A percentile compares a stretch with the other conserved stretches of the same genome.
These are phyloP conservation scores for Phytophthora ohioensis DNA, from an alignment of 352 stramenopile genomes.

Conservation along the genomic window DNA sequence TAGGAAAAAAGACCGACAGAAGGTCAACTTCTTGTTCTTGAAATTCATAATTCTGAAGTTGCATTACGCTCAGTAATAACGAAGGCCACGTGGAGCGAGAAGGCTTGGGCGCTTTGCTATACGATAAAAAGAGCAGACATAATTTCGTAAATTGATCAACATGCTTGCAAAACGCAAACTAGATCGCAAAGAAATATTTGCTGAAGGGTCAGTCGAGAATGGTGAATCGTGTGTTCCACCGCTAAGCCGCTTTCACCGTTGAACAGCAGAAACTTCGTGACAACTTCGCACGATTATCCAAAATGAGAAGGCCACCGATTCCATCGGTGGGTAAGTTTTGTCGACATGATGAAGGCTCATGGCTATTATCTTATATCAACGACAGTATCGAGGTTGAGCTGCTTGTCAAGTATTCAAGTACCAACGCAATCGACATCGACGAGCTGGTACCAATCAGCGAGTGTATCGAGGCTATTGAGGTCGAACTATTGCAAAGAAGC, in stretches of 20 bases:
- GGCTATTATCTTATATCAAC: slow-evolving; percentile 59
- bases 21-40: slow-evolving; percentile 61
- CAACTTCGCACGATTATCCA: slow-evolving; percentile 59
- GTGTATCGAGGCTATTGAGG: slow-evolving; percentile 57
- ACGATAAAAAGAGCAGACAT: slow-evolving; percentile 21
- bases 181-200: slow-evolving; percentile 62
- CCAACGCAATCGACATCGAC: slow-evolving; percentile 39
- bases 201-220: slow-evolving; percentile 58
- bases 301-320: slow-evolving; percentile 58
- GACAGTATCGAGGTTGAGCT: slow-evolving; percentile 62
- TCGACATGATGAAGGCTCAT: slow-evolving; percentile 39
- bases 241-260: slow-evolving; percentile 51
- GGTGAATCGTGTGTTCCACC: slow-evolving; percentile 58
- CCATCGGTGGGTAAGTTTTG: slow-evolving; percentile 52
- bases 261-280: slow-evolving; percentile 56
- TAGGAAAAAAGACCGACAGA: slow-evolving; percentile 44
- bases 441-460: slow-evolving; percentile 58
- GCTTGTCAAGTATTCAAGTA: slow-evolving; percentile 56
- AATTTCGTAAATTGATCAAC: slow-evolving; percentile 51
- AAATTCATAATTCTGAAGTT: slow-evolving; percentile 67
- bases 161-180: slow-evolving; percentile 54
- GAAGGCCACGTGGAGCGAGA: slow-evolving; percentile 30
- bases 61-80: slow-evolving; percentile 43
- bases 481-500: slow-evolving; percentile 27
- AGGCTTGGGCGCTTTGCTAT: slow-evolving; percentile 50